phyloP scores from a whole-genome alignment of 352 stramenopile species.

The Phytophthora brassicae region DNA sequence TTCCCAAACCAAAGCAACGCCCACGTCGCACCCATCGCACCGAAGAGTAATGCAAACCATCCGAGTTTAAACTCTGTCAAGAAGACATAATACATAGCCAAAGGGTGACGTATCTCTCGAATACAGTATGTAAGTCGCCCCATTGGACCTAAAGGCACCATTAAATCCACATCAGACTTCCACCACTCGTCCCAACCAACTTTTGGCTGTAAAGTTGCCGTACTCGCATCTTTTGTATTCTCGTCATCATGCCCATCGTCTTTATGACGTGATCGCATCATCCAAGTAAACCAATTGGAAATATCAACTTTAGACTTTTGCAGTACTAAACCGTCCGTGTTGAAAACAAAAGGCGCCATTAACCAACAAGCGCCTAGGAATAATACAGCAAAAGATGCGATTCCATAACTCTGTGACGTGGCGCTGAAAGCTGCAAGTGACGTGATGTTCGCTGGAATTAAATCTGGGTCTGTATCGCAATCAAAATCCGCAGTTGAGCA shows the following conservation, averaged over 20 bases:
- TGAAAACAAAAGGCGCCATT: slow-evolving; percentile 85
- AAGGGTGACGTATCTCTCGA: slow-evolving; percentile 72
- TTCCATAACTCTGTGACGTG: slow-evolving; percentile 73
- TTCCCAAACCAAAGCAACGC: slow-evolving; percentile 57
- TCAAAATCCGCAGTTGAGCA: slow-evolving; percentile 51
- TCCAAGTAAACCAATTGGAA: slow-evolving; percentile 83
- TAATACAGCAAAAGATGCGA: slow-evolving; percentile 82
- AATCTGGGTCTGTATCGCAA: slow-evolving; percentile 49
- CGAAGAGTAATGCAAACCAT: slow-evolving; percentile 50
- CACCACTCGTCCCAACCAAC: slow-evolving; percentile 82
- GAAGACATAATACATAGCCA: slow-evolving; percentile 87
- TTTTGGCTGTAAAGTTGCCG: slow-evolving; percentile 47
- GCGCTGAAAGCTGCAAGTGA: slow-evolving; percentile 53
- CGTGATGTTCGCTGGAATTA: slow-evolving; percentile 73
- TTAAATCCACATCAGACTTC: slow-evolving; percentile 69
- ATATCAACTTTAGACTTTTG: slow-evolving; percentile 85
- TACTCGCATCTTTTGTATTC: slow-evolving; percentile 35
- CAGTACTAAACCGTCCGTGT: slow-evolving; percentile 86
- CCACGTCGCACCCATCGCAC: slow-evolving; percentile 51
- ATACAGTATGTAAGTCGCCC: slow-evolving; percentile 75
- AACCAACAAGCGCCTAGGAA: slow-evolving; percentile 84
- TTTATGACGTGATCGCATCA: slow-evolving; percentile 59
- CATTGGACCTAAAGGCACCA: slow-evolving; percentile 66
- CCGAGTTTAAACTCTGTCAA: slow-evolving; percentile 61
- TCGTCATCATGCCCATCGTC: slow-evolving; percentile 45